A percentile compares a stretch with the other conserved stretches of the same genome.
Evolutionary conservation across 2,329 filamentous ascomycete species (phyloP).

Genomic region (Thielaviopsis ethacetica): DNA sequence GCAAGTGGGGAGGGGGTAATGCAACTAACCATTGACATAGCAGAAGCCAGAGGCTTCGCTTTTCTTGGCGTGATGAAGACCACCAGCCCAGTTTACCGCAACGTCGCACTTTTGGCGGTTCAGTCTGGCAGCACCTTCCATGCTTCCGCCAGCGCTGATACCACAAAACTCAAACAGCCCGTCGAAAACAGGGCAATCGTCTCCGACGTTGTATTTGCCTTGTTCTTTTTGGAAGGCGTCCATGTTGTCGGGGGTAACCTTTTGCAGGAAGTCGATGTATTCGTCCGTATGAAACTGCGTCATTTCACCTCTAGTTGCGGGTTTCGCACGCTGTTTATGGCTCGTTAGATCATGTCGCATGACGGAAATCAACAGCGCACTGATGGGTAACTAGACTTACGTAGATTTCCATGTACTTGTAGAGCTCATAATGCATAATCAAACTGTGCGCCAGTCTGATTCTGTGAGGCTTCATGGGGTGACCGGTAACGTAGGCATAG

Average conservation of each 20-base stretch:
- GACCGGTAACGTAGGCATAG: conserved; percentile 89
- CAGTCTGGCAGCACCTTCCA: conserved; percentile 82
- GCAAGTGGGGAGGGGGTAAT: conserved; percentile 12
- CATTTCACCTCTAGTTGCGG: conserved; percentile 78
- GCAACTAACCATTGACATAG: conserved; percentile 72
- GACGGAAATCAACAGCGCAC: not conserved
- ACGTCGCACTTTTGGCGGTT: conserved; percentile 89
- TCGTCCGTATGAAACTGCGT: conserved; percentile 88
- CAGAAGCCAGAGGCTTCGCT: conserved; percentile 93
- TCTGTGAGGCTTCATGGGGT: conserved; percentile 98
- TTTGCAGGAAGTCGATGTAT: conserved; percentile 88
- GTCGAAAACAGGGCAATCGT: conserved; percentile 95
- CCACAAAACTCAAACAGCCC: conserved; percentile 95
- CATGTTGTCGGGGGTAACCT: conserved; percentile 98
- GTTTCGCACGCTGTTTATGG: conserved; percentile 54
- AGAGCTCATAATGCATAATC: conserved; percentile 89
- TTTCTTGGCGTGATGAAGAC: conserved; percentile 94
- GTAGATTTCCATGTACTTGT: conserved; percentile 94
- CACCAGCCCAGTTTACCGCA: conserved; percentile 95
- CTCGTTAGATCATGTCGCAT: conserved; percentile 3
- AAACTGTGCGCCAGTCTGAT: conserved; percentile 89
- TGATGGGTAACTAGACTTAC: conserved; percentile 36
- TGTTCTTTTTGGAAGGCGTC: conserved; percentile 68
- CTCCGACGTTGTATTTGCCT: conserved; percentile 83
- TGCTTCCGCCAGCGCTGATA: conserved; percentile 82